Base-by-base conservation (phyloP, 2,329 filamentous ascomycete genomes). In the Neocucurbitaria cava region DNA sequence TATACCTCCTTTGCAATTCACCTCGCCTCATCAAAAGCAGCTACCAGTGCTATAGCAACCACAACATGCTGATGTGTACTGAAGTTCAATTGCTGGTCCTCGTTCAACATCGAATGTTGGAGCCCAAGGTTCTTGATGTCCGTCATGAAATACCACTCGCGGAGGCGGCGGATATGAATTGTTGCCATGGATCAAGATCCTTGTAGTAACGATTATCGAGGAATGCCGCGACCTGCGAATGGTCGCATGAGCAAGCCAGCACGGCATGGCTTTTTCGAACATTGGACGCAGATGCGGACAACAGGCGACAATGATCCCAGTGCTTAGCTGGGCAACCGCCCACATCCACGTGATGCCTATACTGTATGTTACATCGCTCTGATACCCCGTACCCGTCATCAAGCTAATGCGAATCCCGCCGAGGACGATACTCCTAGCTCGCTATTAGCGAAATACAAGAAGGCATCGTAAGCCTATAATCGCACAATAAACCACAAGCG, bases 281-380 rank as follows among this genome's bases (percentile, higher is more conserved):
- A 65, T 7, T 10, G 69, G 66, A n/a, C 64, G 63, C 23, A 69
- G 44, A 8, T 66, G 59, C 10, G 58, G 62, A 49, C 61, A 65
- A 39, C 65, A 70, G 7, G 64, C 61, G 21, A 70, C 58, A 9
- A 65, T 58, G 15, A 71, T 68, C 3, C 59, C 64, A 15, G 59
- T 66, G 45, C 66, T 68, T 52, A 64, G 56, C 46, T 64, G 61
- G 17, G 64, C 54, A 5, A 63, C 49, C 2, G 58, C 53, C 62
- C 64, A 71, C 15, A 69, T 54, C 31, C 69, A 35, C 1, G 49
- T 54, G 21, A 49, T 47, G 10, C 59, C 51, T 36, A 62, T 56
- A 46, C 58, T 46, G 40, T 65, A 63, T 5, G 56, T 64, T 8
- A 65, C 30, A 33, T 70, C 62, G 21, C 48, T 43, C 26, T 38